Evolutionary conservation across 2,329 filamentous ascomycete genomes (phyloP), one percentile per base, ranked within the genome.

Genomic region (Blastomyces parvus): DNA sequence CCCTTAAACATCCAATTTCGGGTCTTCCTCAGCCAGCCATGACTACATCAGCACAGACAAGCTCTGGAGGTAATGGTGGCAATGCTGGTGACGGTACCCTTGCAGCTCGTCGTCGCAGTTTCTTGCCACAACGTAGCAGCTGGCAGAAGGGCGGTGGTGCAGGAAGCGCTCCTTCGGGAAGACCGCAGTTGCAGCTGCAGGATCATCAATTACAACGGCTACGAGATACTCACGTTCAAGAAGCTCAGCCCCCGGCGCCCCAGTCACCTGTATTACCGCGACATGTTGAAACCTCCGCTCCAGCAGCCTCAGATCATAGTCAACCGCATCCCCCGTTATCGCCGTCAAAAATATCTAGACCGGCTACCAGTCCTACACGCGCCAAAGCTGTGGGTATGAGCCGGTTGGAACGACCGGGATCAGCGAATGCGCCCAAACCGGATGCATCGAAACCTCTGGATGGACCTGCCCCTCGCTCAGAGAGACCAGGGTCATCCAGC

Each of bases 81-180:
- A 56, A 46, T 40, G 55, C 30, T 27, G 58, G 61, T 60, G 59
- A 57, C 40, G 30, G 40, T 40, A 50, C 46, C 30, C 9, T 13
- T 62, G 25, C 64, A 62, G 40, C 64, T 64, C 56, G 52, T 59
- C 65, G 60, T 62, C 59, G 71, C 64, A 76, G 71, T 25, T 66
- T 73, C 9, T 67, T 76, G 9, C 72, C 73, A 3, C 73, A 74
- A 57, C 67, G 70, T 48, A 70, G 69, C 55, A 66, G 65, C 22
- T 61, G 66, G 1, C 56, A 64, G 14, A 69, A 67, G 50, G 52
- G 27, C 3, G 68, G 69, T 44, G 68, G 69, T 44, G 68, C 71
- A 61, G 65, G 55, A 25, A 66, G 63, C 55, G 53, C 57, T 46
- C 50, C 59, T 60, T 46, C 63, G 38, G 63, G 59, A 63, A 56